phyloP scores from a whole-genome alignment of 2,329 filamentous ascomycete species.

The Xylariaceae sp. region DNA sequence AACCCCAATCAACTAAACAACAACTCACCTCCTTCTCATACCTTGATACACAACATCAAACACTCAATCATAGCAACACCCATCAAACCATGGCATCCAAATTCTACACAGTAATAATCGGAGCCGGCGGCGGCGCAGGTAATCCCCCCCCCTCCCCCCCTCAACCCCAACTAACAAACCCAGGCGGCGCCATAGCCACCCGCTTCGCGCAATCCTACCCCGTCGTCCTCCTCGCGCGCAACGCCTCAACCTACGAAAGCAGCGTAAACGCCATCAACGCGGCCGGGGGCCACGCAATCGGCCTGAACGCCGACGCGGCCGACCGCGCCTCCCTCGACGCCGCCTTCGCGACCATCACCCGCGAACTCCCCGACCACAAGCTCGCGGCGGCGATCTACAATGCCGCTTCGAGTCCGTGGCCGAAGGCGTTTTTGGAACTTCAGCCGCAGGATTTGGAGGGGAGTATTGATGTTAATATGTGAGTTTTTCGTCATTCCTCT shows the following conservation, averaged over 20 bases:
- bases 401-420: slow-evolving; percentile 47
- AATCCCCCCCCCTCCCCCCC: not conserved
- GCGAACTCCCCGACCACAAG: slow-evolving; percentile 50
- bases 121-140: slow-evolving; percentile 19
- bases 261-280: slow-evolving; percentile 63
- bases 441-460: slow-evolving; percentile 42
- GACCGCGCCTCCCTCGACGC: slow-evolving; percentile 37
- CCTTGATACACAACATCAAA: not conserved
- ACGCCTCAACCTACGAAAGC: slow-evolving; percentile 56
- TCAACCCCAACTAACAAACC: too few species aligned
- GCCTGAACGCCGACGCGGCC: slow-evolving; percentile 61
- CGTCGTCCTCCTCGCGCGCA: slow-evolving; percentile 67
- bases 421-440: slow-evolving; percentile 55
- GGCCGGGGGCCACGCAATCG: slow-evolving; percentile 62
- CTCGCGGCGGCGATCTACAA: slow-evolving; percentile 68
- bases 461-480: slow-evolving; percentile 46
- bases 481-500: not conserved
- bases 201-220: slow-evolving; percentile 61
- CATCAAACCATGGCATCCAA: slow-evolving; percentile 15
- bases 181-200: slow-evolving; percentile 46
- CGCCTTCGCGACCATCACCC: slow-evolving; percentile 57
- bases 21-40: not conserved
- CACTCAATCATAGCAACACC: not conserved
- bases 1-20: not conserved
- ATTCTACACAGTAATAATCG: slow-evolving; percentile 19